phyloP scores from a whole-genome alignment of 345 rosid species.

The Eucalyptus erythrocorys region DNA sequence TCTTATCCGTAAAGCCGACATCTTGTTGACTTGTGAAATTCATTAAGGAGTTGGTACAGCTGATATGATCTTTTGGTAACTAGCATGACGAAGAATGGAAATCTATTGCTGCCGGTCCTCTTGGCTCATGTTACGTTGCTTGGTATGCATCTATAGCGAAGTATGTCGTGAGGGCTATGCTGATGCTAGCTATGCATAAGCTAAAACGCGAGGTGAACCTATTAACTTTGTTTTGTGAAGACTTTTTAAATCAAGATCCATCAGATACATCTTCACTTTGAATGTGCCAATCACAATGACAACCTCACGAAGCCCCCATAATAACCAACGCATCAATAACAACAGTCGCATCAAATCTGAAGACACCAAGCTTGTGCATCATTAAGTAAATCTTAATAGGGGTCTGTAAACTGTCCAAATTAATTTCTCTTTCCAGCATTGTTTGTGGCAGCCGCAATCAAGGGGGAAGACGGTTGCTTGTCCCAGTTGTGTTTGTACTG shows the following conservation, averaged over 20 bases:
- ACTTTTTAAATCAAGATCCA: background rate
- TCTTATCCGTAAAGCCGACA: slow-evolving; percentile 18
- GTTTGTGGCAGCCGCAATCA: background rate
- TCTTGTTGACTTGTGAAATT: background rate
- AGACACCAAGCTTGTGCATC: background rate
- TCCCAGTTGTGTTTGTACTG: background rate
- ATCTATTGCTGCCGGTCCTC: background rate
- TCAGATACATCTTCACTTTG: background rate
- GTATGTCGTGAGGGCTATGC: background rate
- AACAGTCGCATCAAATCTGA: background rate
- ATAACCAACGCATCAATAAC: too few species aligned
- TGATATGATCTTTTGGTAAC: background rate
- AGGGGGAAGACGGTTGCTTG: background rate
- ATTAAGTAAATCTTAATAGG: background rate
- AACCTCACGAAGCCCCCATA: background rate
- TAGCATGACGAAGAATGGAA: background rate
- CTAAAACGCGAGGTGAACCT: background rate
- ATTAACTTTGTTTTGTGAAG: background rate
- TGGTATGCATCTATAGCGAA: background rate
- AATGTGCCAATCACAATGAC: background rate
- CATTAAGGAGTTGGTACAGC: background rate
- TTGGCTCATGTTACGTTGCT: background rate
- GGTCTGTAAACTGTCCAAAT: background rate
- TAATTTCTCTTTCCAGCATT: background rate
- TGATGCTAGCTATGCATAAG: background rate